Percentiles rank a stretch among this genome's conserved stretches.
Conservation (phyloP, 2,329 filamentous ascomycete species). For the Stachybotrys echinatus region DNA sequence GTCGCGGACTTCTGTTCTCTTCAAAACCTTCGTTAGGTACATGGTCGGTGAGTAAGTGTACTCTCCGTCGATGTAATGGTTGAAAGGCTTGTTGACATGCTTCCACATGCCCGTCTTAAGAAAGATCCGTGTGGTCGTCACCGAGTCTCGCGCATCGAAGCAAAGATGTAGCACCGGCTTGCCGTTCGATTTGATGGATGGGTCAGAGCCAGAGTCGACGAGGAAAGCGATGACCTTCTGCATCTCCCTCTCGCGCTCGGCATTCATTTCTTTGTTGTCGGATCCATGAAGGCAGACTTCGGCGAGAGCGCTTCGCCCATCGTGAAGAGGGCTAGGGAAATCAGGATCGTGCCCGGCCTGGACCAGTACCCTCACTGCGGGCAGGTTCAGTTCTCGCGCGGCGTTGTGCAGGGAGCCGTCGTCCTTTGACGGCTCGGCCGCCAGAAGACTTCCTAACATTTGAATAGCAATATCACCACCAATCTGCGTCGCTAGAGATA, state of each 20-base stretch:
- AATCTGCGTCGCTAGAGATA: constrained; percentile 53
- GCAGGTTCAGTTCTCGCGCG: constrained; percentile 51
- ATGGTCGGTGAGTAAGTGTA: constrained; percentile 61
- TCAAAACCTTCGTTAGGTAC: constrained; percentile 48
- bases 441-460: constrained; percentile 50
- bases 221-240: constrained; percentile 53
- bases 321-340: constrained; percentile 58
- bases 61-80: constrained; percentile 45
- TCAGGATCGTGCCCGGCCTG: constrained; percentile 57
- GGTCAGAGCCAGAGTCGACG: constrained; percentile 50
- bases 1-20: constrained; percentile 29
- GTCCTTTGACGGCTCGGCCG: constrained; percentile 51
- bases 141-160: constrained; percentile 49
- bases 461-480: constrained; percentile 47
- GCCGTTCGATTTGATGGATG: constrained; percentile 48
- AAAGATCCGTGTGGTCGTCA: constrained; percentile 51
- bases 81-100: constrained; percentile 54
- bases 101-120: constrained; percentile 62
- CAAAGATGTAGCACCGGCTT: constrained; percentile 57
- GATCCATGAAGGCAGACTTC: constrained; percentile 57
- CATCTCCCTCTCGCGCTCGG: constrained; percentile 46
- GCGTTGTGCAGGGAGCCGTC: constrained; percentile 65
- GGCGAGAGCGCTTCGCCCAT: constrained; percentile 57
- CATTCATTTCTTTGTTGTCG: constrained; percentile 35
- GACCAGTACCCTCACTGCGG: constrained; percentile 51